Base-by-base conservation (phyloP, 805 yeast genomes). In the Candida taoyuanica region DNA sequence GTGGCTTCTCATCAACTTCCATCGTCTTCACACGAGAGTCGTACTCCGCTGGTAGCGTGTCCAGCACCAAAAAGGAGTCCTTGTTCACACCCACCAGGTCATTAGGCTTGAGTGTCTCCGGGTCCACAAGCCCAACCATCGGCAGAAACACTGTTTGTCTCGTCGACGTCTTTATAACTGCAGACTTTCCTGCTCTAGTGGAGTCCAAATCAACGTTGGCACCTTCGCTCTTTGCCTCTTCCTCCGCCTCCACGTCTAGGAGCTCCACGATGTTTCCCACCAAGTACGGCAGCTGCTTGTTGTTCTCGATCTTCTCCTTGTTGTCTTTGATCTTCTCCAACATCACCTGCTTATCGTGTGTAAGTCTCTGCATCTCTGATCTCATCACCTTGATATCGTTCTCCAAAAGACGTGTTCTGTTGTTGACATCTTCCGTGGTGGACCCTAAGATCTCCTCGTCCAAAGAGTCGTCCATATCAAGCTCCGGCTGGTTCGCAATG, bases 1-100 rank as follows among this genome's bases (percentile, higher is more conserved):
- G 84, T 43, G 99, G 99, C 59, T 91, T 89, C 66, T 93, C 98
- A 60, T 93, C 99, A 36, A 93, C 98, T 63, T 93, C 98, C 99
- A 93, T 86, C 11, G 98, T 98, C 67, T 93, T 93, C 36, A 93
- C 99, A 54, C 98, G 76, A 39, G 95, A 84, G 63, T 93, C 99
- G 59, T 93, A 93, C 64, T 93, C 98, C 3, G 96, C 88, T 9
- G 98, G 98, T 49, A 93, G 71, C 7, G 95, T 88, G 64, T 93
- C 98, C 52, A 93, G 72, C 37, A 93, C 84, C 50, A 93, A 73
- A 59, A 89, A 93, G 7, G 96, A 85, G 60, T 93, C 99, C 65
- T 93, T 93, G 63, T 93, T 93, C 39, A 93, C 98, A 55, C 99
- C 98, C 43, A 93, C 94, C 52, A 93, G 71, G 59, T 93, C 98